Evolutionary conservation across 2,329 filamentous ascomycete genomes (phyloP).

Genomic region (Bipolaris sorokiniana): DNA sequence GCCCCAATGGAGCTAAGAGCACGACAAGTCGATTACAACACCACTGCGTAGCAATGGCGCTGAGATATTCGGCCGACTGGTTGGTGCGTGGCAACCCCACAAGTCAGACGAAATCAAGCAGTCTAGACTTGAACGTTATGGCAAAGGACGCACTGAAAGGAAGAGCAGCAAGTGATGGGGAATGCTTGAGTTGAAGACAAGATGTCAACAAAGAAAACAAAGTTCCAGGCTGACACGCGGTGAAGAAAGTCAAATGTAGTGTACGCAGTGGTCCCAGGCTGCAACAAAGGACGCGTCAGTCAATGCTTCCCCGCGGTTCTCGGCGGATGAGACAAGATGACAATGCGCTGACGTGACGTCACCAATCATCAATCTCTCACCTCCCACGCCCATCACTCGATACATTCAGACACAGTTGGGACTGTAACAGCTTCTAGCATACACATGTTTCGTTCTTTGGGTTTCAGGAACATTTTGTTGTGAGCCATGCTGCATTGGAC

Average conservation of each 20-base stretch:
- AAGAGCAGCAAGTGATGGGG: neutral
- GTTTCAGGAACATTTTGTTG: neutral
- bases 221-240: neutral
- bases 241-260: slow-evolving; percentile 8
- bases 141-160: neutral
- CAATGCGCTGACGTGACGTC: slow-evolving; percentile 9
- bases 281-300: slow-evolving; percentile 22
- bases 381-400: neutral
- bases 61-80: slow-evolving; percentile 9
- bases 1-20: slow-evolving; percentile 19
- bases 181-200: neutral
- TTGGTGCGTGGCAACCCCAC: neutral
- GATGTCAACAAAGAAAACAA: neutral
- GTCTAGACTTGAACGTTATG: neutral
- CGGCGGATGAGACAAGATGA: slow-evolving; percentile 7
- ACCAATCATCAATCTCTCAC: neutral
- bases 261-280: slow-evolving; percentile 18
- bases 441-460: neutral
- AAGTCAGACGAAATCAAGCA: slow-evolving; percentile 14
- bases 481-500: neutral
- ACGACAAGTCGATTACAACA: slow-evolving; percentile 42
- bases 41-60: slow-evolving; percentile 25
- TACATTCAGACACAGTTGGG: neutral
- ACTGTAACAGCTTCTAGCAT: too few relatives aligned
- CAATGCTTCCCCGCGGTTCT: slow-evolving; percentile 12